phyloP scores from a whole-genome alignment of 768 basidiomycete genomes.

The Serendipita vermifera region DNA sequence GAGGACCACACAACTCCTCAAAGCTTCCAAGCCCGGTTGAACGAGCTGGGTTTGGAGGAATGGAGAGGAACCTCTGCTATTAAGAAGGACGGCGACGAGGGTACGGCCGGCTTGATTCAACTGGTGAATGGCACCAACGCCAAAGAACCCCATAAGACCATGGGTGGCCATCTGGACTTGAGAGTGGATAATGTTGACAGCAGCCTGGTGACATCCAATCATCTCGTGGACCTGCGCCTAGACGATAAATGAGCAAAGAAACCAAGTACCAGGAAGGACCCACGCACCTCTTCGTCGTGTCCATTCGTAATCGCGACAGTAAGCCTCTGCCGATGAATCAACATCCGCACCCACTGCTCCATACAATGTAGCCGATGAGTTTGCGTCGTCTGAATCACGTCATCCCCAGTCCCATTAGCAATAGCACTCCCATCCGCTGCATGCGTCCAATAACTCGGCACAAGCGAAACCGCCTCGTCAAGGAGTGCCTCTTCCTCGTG shows the following conservation, averaged over 20 bases:
- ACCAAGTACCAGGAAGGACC: neutral
- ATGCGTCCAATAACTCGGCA: slow-evolving; percentile 71
- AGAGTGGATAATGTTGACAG: slow-evolving; percentile 16
- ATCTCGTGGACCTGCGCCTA: slow-evolving; percentile 3
- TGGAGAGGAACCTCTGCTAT: slow-evolving; percentile 63
- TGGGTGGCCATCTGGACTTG: slow-evolving; percentile 43
- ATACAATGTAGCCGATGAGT: slow-evolving; percentile 76
- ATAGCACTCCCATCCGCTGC: slow-evolving; percentile 65
- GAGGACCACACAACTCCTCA: slow-evolving; percentile 80
- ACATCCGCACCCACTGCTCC: slow-evolving; percentile 74
- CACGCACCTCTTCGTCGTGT: neutral
- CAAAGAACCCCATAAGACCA: slow-evolving; percentile 5
- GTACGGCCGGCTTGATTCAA: slow-evolving; percentile 88
- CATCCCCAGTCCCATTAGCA: slow-evolving; percentile 36
- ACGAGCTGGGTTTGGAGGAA: slow-evolving; percentile 46
- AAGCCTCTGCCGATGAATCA: slow-evolving; percentile 76
- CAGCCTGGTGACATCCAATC: slow-evolving; percentile 2
- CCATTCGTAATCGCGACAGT: neutral
- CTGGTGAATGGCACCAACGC: slow-evolving; percentile 87
- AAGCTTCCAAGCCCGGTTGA: slow-evolving; percentile 67
- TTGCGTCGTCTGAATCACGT: slow-evolving; percentile 82
- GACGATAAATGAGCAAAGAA: neutral
- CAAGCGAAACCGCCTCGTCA: slow-evolving; percentile 59
- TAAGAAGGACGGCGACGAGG: slow-evolving; percentile 72
- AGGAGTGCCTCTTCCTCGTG: slow-evolving; percentile 69